Conservation (phyloP, 164 flowering plant genomes). For the Vitis labrusca region DNA sequence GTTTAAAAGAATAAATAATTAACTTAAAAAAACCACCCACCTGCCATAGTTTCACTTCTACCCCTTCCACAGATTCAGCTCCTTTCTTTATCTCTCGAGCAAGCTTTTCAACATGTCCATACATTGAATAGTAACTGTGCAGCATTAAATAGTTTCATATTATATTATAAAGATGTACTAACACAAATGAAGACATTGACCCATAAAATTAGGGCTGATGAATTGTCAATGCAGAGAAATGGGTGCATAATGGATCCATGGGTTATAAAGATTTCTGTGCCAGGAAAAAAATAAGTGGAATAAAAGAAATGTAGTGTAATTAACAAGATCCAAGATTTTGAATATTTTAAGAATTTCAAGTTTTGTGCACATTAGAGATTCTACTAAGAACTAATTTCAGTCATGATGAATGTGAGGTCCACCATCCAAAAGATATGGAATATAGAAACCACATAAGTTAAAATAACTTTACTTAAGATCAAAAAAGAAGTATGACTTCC, state of each 20-base stretch:
- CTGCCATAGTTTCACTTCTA: constrained; percentile 77
- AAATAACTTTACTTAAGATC: too few relatives aligned
- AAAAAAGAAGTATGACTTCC: too few relatives aligned
- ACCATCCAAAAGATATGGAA: constrained; percentile 1
- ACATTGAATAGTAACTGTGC: constrained; percentile 75
- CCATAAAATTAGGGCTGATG: too few relatives aligned
- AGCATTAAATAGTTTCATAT: constrained; percentile 1
- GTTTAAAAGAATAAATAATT: too few relatives aligned
- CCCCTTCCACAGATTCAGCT: constrained; percentile 77
- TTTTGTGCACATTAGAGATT: not conserved
- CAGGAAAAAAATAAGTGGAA: too few relatives aligned
- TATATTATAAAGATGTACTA: too few relatives aligned
- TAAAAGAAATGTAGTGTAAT: too few relatives aligned
- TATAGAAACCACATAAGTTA: not conserved
- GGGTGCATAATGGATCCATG: too few relatives aligned
- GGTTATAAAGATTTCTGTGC: too few relatives aligned
- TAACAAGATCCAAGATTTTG: too few relatives aligned
- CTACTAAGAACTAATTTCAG: constrained; percentile 6
- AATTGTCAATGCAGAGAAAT: constrained; percentile 3
- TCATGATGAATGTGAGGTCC: constrained; percentile 11
- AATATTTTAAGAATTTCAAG: not conserved
- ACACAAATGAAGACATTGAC: too few relatives aligned
- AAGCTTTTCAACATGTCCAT: constrained; percentile 75
- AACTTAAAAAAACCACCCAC: constrained; percentile 23
- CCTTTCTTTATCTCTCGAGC: constrained; percentile 68